Conservation (phyloP, 306 rosid species). For the Citrullus amarus region DNA sequence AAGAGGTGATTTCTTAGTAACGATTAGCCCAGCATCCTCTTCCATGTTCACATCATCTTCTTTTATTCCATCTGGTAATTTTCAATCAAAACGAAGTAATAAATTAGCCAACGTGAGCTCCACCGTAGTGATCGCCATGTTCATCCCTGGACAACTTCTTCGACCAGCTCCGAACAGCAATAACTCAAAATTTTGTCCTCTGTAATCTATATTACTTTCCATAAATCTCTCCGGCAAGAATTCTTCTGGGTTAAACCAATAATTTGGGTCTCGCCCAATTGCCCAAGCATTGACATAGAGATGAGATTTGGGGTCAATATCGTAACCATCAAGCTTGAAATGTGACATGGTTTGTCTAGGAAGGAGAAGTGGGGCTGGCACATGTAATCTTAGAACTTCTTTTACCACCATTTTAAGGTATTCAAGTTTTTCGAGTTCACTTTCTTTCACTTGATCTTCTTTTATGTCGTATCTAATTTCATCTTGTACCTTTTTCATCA, state of each 20-base stretch:
- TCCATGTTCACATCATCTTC: neutral
- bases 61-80: neutral
- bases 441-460: neutral
- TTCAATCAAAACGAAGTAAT: neutral
- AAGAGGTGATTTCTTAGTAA: neutral
- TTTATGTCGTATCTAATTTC: conserved; percentile 20
- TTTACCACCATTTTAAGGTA: conserved; percentile 20
- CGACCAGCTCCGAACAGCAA: conserved; percentile 9
- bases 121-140: neutral
- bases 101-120: neutral
- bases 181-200: conserved; percentile 1
- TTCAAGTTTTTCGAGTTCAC: neutral
- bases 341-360: conserved; percentile 10
- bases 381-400: conserved; percentile 27
- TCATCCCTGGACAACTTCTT: conserved; percentile 1
- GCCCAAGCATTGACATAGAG: conserved; percentile 25
- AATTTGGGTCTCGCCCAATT: conserved; percentile 8
- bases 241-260: neutral
- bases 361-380: conserved; percentile 13
- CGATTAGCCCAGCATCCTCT: neutral
- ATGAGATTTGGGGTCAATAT: conserved; percentile 7
- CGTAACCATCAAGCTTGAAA: conserved; percentile 17
- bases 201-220: neutral
- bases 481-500: conserved; percentile 26
- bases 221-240: conserved; percentile 15